Base-by-base conservation (phyloP, 2,329 filamentous ascomycete genomes). In the Alternaria novae-zelandiae region DNA sequence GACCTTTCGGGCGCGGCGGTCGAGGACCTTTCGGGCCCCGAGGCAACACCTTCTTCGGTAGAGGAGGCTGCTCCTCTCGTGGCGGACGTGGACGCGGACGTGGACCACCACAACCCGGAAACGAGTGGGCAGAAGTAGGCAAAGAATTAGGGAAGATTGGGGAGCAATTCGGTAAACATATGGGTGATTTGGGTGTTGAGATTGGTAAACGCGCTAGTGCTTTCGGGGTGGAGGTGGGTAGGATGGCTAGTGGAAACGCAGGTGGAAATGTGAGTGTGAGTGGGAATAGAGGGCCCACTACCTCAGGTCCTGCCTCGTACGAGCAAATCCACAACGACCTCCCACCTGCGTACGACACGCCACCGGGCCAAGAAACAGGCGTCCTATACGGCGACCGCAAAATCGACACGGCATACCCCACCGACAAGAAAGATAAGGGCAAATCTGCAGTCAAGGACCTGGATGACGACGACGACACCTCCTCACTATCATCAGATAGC, bases 91-190 rank as follows among this genome's bases (percentile, higher is more conserved):
- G 56, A 41, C 41, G 54, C 20, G 46, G 56, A 41, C 41, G 54
- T 17, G 46, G 59, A 13, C 47, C 67, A 21, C 61, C 65, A 28
- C 58, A 64, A 6, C n/a, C 30, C 21, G 61, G 28, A 13, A 55
- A 63, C 30, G 61, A 63, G 20, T 65, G 54, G 63, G 63, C 49
- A n/a, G 61, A 65, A 56, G 44, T 62, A 13, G 63, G 63, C 20
- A 61, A 65, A 57, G 59, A 63, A 44, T 26, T 63, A 12, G 63
- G 63, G 0, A 61, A 71, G 43, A 71, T 67, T n/a, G 77, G 78
- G 3, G 74, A 79, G 57, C 71, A 78, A 10, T 74, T 79, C 25
- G 78, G 78, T 2, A 75, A 69, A 55, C 68, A 61, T 15, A 72
- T 73, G 70, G 76, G 69, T 5, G 64, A 65, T 13, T 74, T 70